phyloP scores from a whole-genome alignment of 805 yeast species.

The Wickerhamomyces pijperi region DNA sequence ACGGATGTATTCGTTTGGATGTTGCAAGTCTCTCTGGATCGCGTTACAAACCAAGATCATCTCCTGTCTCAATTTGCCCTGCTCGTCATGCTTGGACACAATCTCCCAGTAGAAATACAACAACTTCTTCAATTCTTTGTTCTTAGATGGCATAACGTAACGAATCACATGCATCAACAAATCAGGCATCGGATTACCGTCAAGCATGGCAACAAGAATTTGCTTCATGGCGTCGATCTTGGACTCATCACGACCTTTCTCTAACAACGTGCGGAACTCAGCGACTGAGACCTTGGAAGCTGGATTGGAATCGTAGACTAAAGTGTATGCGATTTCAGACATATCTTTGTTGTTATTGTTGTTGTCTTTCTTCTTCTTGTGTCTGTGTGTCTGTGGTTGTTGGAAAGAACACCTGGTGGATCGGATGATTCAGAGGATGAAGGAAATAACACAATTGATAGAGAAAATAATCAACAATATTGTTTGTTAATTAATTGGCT shows the following conservation, averaged over 20 bases:
- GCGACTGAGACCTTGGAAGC: slow-evolving; percentile 47
- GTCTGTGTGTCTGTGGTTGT: slow-evolving; percentile 1
- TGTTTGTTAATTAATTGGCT: no score
- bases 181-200: slow-evolving; percentile 88
- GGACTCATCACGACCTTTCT: slow-evolving; percentile 80
- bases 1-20: slow-evolving; percentile 93
- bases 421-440: background rate
- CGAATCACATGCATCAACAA: slow-evolving; percentile 94
- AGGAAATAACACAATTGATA: background rate
- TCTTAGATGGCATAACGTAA: slow-evolving; percentile 91
- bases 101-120: slow-evolving; percentile 96
- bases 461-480: no score
- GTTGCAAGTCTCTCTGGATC: slow-evolving; percentile 92
- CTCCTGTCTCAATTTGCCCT: slow-evolving; percentile 92
- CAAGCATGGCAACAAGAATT: slow-evolving; percentile 76
- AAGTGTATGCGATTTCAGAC: slow-evolving; percentile 50
- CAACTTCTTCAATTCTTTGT: slow-evolving; percentile 84
- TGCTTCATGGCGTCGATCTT: slow-evolving; percentile 86
- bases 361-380: background rate
- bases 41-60: slow-evolving; percentile 98
- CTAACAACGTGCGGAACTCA: slow-evolving; percentile 70
- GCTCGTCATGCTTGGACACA: slow-evolving; percentile 79
- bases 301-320: slow-evolving; percentile 68
- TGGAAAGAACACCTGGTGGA: background rate
- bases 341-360: slow-evolving; percentile 3